Percentiles rank a stretch among this genome's conserved stretches.
Evolutionary conservation across 352 stramenopile genomes (phyloP).

Genomic region (Globisporangium solare): DNA sequence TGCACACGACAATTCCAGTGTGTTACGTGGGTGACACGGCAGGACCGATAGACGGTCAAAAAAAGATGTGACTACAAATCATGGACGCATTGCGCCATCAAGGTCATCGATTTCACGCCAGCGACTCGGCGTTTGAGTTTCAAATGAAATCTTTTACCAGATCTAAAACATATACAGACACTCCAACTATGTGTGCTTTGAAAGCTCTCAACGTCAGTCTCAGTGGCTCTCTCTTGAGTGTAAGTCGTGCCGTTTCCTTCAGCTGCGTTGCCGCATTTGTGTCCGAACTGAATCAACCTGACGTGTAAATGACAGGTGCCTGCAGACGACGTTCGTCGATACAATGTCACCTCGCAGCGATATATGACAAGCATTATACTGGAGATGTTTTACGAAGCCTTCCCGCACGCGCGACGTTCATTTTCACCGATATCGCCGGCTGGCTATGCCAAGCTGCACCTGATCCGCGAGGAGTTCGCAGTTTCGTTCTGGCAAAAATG

Average conservation of each 20-base stretch:
- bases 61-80: slow-evolving; percentile 56
- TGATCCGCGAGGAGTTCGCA: slow-evolving; percentile 23
- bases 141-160: slow-evolving; percentile 32
- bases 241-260: slow-evolving; percentile 2
- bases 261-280: neutral
- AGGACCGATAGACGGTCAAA: slow-evolving; percentile 44
- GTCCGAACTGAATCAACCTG: too few species aligned
- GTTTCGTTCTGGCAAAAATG: slow-evolving; percentile 22
- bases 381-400: slow-evolving; percentile 8
- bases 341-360: neutral
- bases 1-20: slow-evolving; percentile 14
- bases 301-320: slow-evolving; percentile 7
- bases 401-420: slow-evolving; percentile 11
- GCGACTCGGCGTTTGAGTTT: slow-evolving; percentile 14
- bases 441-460: slow-evolving; percentile 6
- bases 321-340: slow-evolving; percentile 1
- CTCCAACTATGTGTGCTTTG: slow-evolving; percentile 20
- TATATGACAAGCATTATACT: slow-evolving; percentile 9
- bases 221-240: slow-evolving; percentile 8
- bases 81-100: slow-evolving; percentile 26
- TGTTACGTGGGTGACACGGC: slow-evolving; percentile 33
- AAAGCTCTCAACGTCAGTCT: slow-evolving; percentile 28
- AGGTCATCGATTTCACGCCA: neutral
- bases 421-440: neutral
- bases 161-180: slow-evolving; percentile 10